Evolutionary conservation across 495 filamentous ascomycete species (phyloP), one percentile per base, ranked within the genome.

Genomic region (Penicillium coffeae): DNA sequence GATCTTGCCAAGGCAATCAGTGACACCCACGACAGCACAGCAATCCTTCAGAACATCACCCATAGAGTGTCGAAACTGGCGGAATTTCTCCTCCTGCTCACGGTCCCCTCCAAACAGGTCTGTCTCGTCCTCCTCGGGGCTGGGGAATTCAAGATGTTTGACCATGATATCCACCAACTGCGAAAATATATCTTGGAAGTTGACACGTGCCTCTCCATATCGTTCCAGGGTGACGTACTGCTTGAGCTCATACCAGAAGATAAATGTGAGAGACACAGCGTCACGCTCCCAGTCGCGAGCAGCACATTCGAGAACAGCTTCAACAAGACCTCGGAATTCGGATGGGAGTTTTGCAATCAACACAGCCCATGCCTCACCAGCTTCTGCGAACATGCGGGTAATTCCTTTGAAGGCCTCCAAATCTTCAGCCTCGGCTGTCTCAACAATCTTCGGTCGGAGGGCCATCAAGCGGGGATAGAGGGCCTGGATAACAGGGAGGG

Each of bases 231-330:
- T 88, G 25, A 97, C 75, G 60, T 95, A 96, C 70, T 95, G 90
- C 73, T 99, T 99, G 45, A 99, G 72, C 64, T 99, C 93, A 65
- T 94, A 97, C 93, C 93, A 99, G 72, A 97, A 97, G 42, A 83
- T 81, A 66, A 97, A 97, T 0, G 93, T 99, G 49, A 91, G 80
- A 21, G 87, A 84, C 43, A 97, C 86, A 8, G 88, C 90, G 42
- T 97, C 93, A 46, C 86, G 77, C 42, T 96, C 90, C 63, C 83
- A 82, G 64, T 99, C 93, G 52, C 83, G 75, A 18, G 86, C 85
- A 51, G 86, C 88, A 64, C 90, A 95, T 68, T 99, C 92, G 21
- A 96, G 78, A 25, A 97, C 81, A 7, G 86, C 82, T 59, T 96
- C 89, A 8, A 97, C 93, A 2, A 99, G 73, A n/a, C 79, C 82